Base-by-base conservation (phyloP, 192 early-diverging fungal species). In the Coemansia sp. region DNA sequence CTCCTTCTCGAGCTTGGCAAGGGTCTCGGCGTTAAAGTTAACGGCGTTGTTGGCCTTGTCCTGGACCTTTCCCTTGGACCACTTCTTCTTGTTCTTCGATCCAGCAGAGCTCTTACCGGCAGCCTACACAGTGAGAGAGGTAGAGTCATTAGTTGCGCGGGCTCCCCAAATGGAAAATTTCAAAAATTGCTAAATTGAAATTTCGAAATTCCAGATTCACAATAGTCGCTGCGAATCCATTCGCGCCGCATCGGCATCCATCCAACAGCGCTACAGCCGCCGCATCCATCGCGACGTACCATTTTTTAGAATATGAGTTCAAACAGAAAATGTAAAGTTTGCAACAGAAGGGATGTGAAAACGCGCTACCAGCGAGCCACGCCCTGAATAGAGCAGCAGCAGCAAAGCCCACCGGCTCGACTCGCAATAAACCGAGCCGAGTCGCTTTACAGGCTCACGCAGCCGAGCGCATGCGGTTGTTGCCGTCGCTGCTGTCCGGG, bases 1-100 rank as follows among this genome's bases (percentile, higher is more conserved):
- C 84, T 99, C 97, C 93, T 99, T 99, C 87, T 91, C 91, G 43
- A 99, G 87, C 87, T 94, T 95, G 70, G 97, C 96, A 76, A 96
- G 95, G 65, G 96, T 98, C 67, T 92, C 79, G 82, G 95, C 93
- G 85, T 97, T 92, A 72, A 99, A 92, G 81, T 90, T 81, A 72
- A 99, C 96, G 77, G 91, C 85, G 90, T 99, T 98, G 92, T 99
- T 97, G 80, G 96, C 91, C 92, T 98, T 98, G 81, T 99, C 97
- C 93, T 98, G 97, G 62, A 95, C 93, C 88, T 96, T 96, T 73
- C 92, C 93, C 88, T 94, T 95, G 63, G 97, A 99, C 97, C 97
- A 99, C 92, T 99, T 99, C 95, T 95, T 83, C 81, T 82, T 82
- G 53, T 63, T 68, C 70, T 72, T 78, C 39, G 65, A 55, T 55